Evolutionary conservation across 2,329 filamentous ascomycete genomes (phyloP).

Genomic region (Seiridium cupressi): DNA sequence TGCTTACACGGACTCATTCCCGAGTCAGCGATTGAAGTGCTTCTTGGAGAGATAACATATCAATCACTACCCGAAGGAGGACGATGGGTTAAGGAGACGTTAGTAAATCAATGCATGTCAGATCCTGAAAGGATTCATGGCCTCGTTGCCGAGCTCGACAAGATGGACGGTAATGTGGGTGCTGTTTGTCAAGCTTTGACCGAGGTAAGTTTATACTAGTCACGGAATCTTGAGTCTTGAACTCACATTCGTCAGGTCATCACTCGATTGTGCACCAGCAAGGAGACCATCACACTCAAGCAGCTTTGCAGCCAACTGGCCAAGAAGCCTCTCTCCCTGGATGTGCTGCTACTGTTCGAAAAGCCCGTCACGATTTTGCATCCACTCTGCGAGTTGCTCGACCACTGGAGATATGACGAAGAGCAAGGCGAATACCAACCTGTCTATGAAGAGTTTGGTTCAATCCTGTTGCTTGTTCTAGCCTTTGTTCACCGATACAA

Average conservation of each 20-base stretch:
- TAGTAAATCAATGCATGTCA: constrained; percentile 74
- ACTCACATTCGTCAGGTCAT: constrained; percentile 50
- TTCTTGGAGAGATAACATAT: constrained; percentile 83
- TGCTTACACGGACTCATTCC: constrained; percentile 83
- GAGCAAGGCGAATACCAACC: constrained; percentile 83
- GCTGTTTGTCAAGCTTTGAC: constrained; percentile 77
- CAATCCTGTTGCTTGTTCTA: constrained; percentile 70
- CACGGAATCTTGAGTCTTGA: background rate
- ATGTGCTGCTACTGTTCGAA: constrained; percentile 74
- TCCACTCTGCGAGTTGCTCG: constrained; percentile 72
- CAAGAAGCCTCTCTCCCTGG: constrained; percentile 68
- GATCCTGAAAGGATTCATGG: constrained; percentile 75
- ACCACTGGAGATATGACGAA: constrained; percentile 79
- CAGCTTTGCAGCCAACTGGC: constrained; percentile 71
- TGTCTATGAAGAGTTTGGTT: constrained; percentile 82
- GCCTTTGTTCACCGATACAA: constrained; percentile 76
- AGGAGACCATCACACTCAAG: constrained; percentile 80
- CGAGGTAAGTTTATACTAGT: constrained; percentile 49
- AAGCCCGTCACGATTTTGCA: constrained; percentile 67
- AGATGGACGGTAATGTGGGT: constrained; percentile 88
- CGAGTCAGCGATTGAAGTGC: constrained; percentile 71
- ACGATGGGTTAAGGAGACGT: constrained; percentile 72
- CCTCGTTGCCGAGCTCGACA: constrained; percentile 78
- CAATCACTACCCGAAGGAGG: constrained; percentile 72
- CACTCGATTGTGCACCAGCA: constrained; percentile 65